Evolutionary conservation across 2,329 filamentous ascomycete genomes (phyloP), one percentile per base, ranked within the genome.

Genomic region (Alternaria metachromatica): DNA sequence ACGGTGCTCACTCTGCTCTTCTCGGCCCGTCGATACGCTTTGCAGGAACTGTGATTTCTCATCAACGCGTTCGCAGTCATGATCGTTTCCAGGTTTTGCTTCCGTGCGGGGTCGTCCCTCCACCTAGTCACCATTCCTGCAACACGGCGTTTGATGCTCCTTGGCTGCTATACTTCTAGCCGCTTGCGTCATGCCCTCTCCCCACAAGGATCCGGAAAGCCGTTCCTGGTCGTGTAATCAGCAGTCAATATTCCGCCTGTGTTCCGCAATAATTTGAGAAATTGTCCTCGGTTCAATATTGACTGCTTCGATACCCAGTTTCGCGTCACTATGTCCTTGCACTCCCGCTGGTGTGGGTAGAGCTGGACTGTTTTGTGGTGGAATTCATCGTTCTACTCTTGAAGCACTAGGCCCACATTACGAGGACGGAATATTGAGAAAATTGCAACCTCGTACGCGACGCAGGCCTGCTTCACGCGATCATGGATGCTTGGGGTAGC

Each of bases 381-480:
- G 57, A 37, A 18, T 60, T 48, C 20, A 58, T 30, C 30, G n/a
- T 13, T 53, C 12, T 26, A 15, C 41, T 60, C 23, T 30, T 54
- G 59, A 54, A 57, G 62, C 30, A 53, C 60, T 71, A 71, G 65
- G 33, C 62, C 48, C 26, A 61, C 37, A 58, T 55, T 28, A 51
- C 58, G 56, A 60, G 20, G 57, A 51, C 54, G 65, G 57, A 64
- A 55, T 66, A 67, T 68, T 61, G 63, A 55, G 62, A 50, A 57
- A 70, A 61, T 55, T 37, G 13, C 59, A 41, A 61, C 48, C 50
- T 61, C 53, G 48, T 63, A 56, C 54, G 64, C 60, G 55, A 60
- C 49, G 18, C 25, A 56, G 46, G 49, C 55, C 18, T 48, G 48
- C 55, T 41, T 50, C 12, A 48, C 3, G 41, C 23, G 30, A 57